A percentile compares a stretch with the other conserved stretches of the same genome.
These are phyloP conservation scores for Serendipita indica DNA, from an alignment of 768 basidiomycete species.

Conservation along the genomic window DNA sequence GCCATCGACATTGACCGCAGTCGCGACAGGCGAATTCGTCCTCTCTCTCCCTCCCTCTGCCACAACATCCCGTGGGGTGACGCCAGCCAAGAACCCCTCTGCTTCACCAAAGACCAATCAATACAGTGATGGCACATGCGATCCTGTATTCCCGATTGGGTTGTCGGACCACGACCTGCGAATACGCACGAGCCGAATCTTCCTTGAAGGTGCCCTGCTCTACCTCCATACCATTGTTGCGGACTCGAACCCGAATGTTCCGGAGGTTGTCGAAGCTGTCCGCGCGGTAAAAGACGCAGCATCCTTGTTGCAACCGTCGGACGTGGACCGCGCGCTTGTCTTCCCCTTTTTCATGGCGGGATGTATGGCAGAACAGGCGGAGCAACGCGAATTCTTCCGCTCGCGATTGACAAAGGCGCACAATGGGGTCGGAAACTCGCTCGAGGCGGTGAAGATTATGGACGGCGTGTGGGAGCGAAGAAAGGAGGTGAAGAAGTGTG, in stretches of 20 bases:
- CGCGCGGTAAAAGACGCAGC: constrained; percentile 39
- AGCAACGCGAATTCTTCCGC: constrained; percentile 43
- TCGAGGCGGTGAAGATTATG: constrained; percentile 45
- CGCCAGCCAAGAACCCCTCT: constrained; percentile 10
- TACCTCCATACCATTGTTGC: constrained; percentile 60
- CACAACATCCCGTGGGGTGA: neutral
- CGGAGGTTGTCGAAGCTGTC: constrained; percentile 50
- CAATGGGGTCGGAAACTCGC: constrained; percentile 38
- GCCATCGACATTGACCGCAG: neutral
- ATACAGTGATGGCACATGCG: constrained; percentile 11
- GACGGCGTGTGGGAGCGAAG: constrained; percentile 57
- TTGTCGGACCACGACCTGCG: constrained; percentile 31
- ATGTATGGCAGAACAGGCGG: constrained; percentile 53
- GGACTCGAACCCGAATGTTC: constrained; percentile 49
- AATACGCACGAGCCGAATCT: constrained; percentile 37
- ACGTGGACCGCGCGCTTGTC: constrained; percentile 49
- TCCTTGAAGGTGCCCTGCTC: constrained; percentile 47
- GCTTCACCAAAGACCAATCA: constrained; percentile 7
- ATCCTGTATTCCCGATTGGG: constrained; percentile 7
- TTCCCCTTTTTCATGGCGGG: constrained; percentile 65
- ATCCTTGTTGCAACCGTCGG: constrained; percentile 38
- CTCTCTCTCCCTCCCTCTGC: neutral
- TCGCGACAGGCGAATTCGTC: neutral
- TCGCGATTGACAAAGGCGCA: constrained; percentile 39
- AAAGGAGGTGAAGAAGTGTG: constrained; percentile 21